Evolutionary conservation across 208 protist species (phyloP).

Genomic region (Leishmania gerbilli): DNA sequence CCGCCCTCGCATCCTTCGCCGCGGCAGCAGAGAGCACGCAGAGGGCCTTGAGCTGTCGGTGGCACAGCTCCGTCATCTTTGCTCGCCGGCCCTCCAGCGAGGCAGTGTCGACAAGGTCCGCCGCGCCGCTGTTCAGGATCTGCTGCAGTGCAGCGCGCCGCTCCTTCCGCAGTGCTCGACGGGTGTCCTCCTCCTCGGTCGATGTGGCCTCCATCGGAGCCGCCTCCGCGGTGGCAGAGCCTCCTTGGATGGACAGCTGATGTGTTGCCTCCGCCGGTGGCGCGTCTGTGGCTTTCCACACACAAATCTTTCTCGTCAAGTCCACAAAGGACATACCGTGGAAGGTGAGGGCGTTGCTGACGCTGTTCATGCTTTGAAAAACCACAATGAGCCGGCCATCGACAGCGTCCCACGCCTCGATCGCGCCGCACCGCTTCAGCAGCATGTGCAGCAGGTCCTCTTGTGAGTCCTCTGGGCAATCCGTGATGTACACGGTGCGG

Average conservation of each 20-base stretch:
- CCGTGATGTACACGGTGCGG: conserved; percentile 82
- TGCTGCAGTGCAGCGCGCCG: conserved; percentile 47
- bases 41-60: conserved; percentile 70
- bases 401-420: conserved; percentile 82
- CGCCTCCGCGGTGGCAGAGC: background rate
- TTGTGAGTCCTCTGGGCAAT: conserved; percentile 50
- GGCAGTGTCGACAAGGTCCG: conserved; percentile 27
- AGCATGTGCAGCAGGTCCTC: conserved; percentile 81
- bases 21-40: conserved; percentile 50
- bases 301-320: conserved; percentile 49
- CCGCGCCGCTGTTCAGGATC: conserved; percentile 36
- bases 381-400: conserved; percentile 64
- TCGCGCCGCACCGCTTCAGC: conserved; percentile 63
- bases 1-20: conserved; percentile 28
- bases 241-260: conserved; percentile 61
- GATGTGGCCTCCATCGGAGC: background rate
- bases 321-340: conserved; percentile 78
- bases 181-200: conserved; percentile 20
- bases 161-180: conserved; percentile 28
- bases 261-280: conserved; percentile 56
- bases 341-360: conserved; percentile 82
- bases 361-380: conserved; percentile 82
- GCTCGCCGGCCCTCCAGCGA: conserved; percentile 25
- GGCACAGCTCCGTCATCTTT: conserved; percentile 59
- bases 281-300: conserved; percentile 81